Percentiles rank a stretch among this genome's conserved stretches.
phyloP scores from a whole-genome alignment of 805 yeast species.

The Barnettozyma populi region DNA sequence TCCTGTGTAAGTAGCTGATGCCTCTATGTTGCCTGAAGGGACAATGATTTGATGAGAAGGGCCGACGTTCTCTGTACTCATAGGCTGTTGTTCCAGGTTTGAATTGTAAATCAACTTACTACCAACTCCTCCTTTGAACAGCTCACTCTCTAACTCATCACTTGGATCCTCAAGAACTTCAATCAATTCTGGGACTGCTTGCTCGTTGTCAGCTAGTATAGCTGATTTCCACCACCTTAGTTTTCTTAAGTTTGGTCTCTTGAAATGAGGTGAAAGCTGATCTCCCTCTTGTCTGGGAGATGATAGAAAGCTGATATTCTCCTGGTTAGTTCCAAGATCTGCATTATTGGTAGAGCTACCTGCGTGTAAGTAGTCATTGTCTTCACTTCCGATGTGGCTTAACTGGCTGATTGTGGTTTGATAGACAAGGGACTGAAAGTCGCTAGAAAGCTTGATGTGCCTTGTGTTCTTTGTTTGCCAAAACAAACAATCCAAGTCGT shows the following conservation, averaged over 20 bases:
- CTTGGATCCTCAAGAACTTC: background rate
- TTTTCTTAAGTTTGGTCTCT: background rate
- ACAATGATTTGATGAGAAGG: background rate
- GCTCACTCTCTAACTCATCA: background rate
- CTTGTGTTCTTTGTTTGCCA: background rate
- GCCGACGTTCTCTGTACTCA: background rate
- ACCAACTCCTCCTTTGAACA: background rate
- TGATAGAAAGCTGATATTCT: background rate
- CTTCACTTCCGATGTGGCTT: background rate
- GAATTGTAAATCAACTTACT: background rate
- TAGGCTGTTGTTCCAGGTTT: background rate
- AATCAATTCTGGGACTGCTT: background rate
- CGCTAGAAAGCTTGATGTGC: conserved; percentile 3
- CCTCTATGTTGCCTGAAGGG: background rate
- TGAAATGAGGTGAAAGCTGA: background rate
- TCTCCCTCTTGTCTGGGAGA: background rate
- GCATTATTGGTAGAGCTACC: background rate
- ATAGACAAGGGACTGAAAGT: conserved; percentile 3
- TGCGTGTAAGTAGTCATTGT: background rate
- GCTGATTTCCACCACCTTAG: conserved; percentile 9
- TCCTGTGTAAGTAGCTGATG: background rate
- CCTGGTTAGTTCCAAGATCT: background rate
- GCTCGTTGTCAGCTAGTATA: background rate
- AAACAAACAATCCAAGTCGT: conserved; percentile 5
- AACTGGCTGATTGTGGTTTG: background rate